Base-by-base conservation (phyloP, 495 filamentous ascomycete species). In the Podospora didyma region DNA sequence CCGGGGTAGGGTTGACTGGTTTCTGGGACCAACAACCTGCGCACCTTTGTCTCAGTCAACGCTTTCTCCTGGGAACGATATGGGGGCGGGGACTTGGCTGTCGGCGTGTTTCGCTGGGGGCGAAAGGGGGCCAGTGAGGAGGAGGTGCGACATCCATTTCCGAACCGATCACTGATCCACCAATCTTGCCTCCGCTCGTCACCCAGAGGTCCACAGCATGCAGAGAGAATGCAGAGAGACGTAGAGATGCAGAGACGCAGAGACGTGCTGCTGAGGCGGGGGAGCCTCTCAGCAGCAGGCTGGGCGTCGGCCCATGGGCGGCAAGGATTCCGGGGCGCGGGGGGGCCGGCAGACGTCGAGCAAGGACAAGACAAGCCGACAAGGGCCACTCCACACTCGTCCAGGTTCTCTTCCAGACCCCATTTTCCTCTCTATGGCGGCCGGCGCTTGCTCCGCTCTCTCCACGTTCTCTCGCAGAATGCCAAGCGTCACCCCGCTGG, bases 311-410 rank as follows among this genome's bases (percentile, higher is more conserved):
- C 26, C 4, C 26, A 31, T 31, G 26, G 26, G 26, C 55, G 55
- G 55, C 26, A 39, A 52, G 39, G 39, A 47, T 46, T 23, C 56
- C 56, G 56, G 48, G 56, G 26, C 49, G 56, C 56, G 49, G 56
- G 41, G 48, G 26, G 26, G 39, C 41, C 56, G 56, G 56, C 56
- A 51, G 54, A 51, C 48, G 56, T 48, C 51, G 48, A 47, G n/a
- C 49, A 22, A 10, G 14, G 39, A 46, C 20, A 53, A 46, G n/a
- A 20, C 41, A n/a, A 20, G 41, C 14, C 3, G 41, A 44, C 3
- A 14, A n/a, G n/a, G n/a, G n/a, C n/a, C n/a, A n/a, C n/a, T n/a
- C n/a, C n/a, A n/a, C n/a, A n/a, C n/a, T n/a, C n/a, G n/a, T n/a
- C n/a, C n/a, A n/a, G n/a, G n/a, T n/a, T n/a, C n/a, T n/a, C n/a